Percentiles rank a stretch among this genome's conserved stretches.
Conservation (phyloP, 2,329 filamentous ascomycete genomes). For the Tolypocladium paradoxum region DNA sequence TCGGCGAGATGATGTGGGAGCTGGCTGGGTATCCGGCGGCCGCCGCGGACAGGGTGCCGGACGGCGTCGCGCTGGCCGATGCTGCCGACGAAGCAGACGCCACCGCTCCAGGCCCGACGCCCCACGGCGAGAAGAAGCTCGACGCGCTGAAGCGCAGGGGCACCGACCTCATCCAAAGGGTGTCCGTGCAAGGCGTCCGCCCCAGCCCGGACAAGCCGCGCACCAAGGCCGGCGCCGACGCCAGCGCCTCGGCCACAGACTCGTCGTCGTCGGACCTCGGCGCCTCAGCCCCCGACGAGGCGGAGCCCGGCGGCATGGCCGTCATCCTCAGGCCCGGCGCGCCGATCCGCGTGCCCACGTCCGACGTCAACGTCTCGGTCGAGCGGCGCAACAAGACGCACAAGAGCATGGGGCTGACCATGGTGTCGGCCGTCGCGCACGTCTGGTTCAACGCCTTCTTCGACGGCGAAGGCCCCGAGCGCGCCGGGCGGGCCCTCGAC, state of each 20-base stretch:
- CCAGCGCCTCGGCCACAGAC: constrained; percentile 6
- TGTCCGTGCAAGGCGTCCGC: constrained; percentile 11
- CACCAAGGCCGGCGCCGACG: constrained; percentile 6
- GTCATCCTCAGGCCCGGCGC: constrained; percentile 67
- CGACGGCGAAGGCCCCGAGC: constrained; percentile 67
- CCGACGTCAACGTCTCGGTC: constrained; percentile 83
- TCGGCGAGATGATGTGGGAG: constrained; percentile 42
- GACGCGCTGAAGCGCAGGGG: constrained; percentile 16
- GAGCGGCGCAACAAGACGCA: constrained; percentile 74
- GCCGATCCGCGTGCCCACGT: constrained; percentile 62
- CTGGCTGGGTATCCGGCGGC: constrained; percentile 31
- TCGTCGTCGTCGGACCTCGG: constrained; percentile 1
- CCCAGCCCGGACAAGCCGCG: constrained; percentile 12
- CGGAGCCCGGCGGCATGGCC: constrained; percentile 53
- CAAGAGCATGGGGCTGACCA: constrained; percentile 68
- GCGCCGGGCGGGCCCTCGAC: constrained; percentile 51
- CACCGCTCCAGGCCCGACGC: neutral
- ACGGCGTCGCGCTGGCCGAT: constrained; percentile 22
- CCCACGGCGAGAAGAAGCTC: constrained; percentile 5
- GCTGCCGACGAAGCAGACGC: constrained; percentile 14
- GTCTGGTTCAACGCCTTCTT: constrained; percentile 97
- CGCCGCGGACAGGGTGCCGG: constrained; percentile 23
- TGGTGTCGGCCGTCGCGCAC: constrained; percentile 88
- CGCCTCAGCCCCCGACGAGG: constrained; percentile 18
- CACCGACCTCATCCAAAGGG: constrained; percentile 23